These are phyloP conservation scores for Pestalotiopsis sp. DNA, from an alignment of 2,329 filamentous ascomycete species.

Conservation along the genomic window DNA sequence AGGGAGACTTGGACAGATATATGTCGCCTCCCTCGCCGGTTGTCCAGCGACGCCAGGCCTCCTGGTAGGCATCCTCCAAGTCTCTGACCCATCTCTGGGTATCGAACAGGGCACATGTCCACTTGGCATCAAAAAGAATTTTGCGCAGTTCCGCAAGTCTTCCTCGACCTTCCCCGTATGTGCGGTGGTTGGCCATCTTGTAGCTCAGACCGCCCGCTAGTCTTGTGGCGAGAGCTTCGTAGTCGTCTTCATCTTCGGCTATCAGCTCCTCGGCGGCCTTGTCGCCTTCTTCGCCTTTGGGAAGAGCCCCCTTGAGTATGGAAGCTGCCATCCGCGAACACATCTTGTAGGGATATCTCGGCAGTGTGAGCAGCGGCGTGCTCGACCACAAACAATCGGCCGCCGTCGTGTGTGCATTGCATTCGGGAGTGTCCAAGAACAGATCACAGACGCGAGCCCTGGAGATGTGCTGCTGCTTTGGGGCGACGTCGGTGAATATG, in stretches of 20 bases:
- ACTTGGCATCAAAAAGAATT: slow-evolving; percentile 80
- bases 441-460: slow-evolving; percentile 90
- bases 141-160: slow-evolving; percentile 77
- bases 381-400: slow-evolving; percentile 97
- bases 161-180: slow-evolving; percentile 61
- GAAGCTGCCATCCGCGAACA: slow-evolving; percentile 97
- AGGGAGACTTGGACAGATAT: slow-evolving; percentile 55
- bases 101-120: slow-evolving; percentile 87
- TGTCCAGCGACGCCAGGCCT: slow-evolving; percentile 89
- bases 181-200: slow-evolving; percentile 34
- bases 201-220: slow-evolving; percentile 69
- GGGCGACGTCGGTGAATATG: slow-evolving; percentile 94
- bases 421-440: slow-evolving; percentile 96
- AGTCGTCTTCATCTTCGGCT: slow-evolving; percentile 75
- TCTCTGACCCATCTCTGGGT: slow-evolving; percentile 89
- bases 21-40: slow-evolving; percentile 89
- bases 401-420: slow-evolving; percentile 96
- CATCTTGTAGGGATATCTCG: slow-evolving; percentile 97
- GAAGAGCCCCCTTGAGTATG: slow-evolving; percentile 87
- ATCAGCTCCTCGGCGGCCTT: slow-evolving; percentile 75
- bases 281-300: slow-evolving; percentile 67
- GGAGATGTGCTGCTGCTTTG: slow-evolving; percentile 91
- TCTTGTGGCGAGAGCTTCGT: slow-evolving; percentile 75
- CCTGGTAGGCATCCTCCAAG: slow-evolving; percentile 83
- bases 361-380: slow-evolving; percentile 86